Base-by-base conservation (phyloP, 2,329 filamentous ascomycete genomes). In the Colletotrichum eleusines region DNA sequence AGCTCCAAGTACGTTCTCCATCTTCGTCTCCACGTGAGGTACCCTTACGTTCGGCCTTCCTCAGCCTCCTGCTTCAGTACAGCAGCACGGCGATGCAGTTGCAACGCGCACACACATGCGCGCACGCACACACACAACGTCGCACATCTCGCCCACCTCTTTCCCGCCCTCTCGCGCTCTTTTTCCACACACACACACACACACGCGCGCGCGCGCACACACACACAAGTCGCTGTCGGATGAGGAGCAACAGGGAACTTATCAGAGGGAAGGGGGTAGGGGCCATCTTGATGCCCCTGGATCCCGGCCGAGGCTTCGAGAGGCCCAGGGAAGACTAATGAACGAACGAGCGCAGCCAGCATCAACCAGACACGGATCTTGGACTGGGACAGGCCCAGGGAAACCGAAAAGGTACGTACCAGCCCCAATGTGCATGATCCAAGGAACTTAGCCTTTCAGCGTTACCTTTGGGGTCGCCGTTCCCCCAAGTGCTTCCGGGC, bases 391-490 rank as follows among this genome's bases (percentile, higher is more conserved):
- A n/a, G n/a, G n/a, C n/a, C n/a, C n/a, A n/a, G 57, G 64, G 57
- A 55, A 58, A 44, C 54, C 38, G 50, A 40, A 67, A 63, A 57
- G 66, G 57, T 63, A 67, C 58, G 60, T 59, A 44, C 35, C 59
- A 26, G 33, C 44, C 42, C 64, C 59, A 46, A 53, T 63, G 69
- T 71, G 69, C 64, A 69, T 71, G 69, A 68, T 58, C 64, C 65
- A 69, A 69, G 64, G 51, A 63, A 71, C 59, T 71, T 66, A 63
- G 68, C 65, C 68, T 69, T n/a, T 69, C 69, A 59, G 69, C 63
- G 68, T 71, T 71, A 63, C 64, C 64, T 68, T 51, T 63, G 51
- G 64, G 63, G 67, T 57, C 51, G 64, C 68, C 68, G 68, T 68
- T 71, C 60, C 58, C 63, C 38, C 23, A 66, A 31, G 60, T 66